Conservation (phyloP, 805 yeast species). For the Zygoascus ofunaensis region DNA sequence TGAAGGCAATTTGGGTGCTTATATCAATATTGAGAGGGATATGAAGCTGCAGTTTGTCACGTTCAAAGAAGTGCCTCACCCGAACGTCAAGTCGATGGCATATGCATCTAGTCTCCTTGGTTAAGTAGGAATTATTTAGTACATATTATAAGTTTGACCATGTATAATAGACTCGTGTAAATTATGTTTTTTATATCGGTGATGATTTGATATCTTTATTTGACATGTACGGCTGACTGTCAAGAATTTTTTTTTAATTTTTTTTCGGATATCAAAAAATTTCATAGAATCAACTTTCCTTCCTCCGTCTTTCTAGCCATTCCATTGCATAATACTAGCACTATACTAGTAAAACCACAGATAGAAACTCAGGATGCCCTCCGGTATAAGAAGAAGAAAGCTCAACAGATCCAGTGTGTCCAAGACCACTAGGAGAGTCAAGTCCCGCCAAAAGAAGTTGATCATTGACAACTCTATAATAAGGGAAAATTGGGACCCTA, state of each 20-base stretch:
- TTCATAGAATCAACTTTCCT: no score
- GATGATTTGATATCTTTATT: no score
- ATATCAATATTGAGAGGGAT: constrained; percentile 58
- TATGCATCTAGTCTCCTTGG: constrained; percentile 41
- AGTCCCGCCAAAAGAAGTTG: constrained; percentile 61
- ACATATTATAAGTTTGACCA: no score
- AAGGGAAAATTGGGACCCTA: constrained; percentile 83
- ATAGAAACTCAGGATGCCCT: constrained; percentile 28
- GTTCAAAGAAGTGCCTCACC: constrained; percentile 81
- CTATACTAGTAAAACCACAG: no score
- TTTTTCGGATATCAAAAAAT: no score
- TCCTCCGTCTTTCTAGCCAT: no score
- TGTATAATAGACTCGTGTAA: no score
- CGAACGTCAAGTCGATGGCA: constrained; percentile 91
- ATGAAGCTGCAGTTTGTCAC: constrained; percentile 46
- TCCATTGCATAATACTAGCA: no score
- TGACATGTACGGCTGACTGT: no score
- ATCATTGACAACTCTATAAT: constrained; percentile 71
- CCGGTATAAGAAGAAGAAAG: constrained; percentile 73
- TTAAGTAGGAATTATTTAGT: no score
- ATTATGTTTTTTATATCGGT: no score
- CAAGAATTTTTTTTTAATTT: no score
- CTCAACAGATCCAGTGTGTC: constrained; percentile 62
- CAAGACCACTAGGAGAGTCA: constrained; percentile 60
- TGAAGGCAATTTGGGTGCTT: constrained; percentile 86